These are phyloP conservation scores for Houttuynia cordata DNA, from an alignment of 164 flowering plant genomes.

Conservation along the genomic window DNA sequence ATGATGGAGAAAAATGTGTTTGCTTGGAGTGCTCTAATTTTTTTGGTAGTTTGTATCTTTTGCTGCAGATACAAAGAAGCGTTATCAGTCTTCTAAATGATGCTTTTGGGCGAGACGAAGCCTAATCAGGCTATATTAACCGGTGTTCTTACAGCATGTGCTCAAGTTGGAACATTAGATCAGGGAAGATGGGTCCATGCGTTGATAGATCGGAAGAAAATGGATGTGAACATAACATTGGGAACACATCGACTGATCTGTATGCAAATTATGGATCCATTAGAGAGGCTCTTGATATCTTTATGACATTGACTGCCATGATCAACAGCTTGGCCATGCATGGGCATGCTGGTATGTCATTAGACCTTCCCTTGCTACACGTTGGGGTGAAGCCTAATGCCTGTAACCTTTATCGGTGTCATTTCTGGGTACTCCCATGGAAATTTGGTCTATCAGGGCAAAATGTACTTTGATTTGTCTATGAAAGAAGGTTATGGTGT, in stretches of 20 bases:
- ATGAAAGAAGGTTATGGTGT: constrained; percentile 4
- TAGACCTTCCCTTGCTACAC: too few species aligned
- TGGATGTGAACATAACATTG: neutral
- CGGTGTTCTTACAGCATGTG: constrained; percentile 2
- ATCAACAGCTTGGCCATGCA: constrained; percentile 6
- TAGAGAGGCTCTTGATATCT: constrained; percentile 1
- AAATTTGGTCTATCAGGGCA: constrained; percentile 1
- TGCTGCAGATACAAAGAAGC: constrained; percentile 3
- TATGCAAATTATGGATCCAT: constrained; percentile 5
- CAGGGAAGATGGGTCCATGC: constrained; percentile 3
- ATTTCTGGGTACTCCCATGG: constrained; percentile 5
- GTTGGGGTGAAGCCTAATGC: too few species aligned
- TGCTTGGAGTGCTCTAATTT: constrained; percentile 6
- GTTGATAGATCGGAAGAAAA: neutral
- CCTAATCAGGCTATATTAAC: constrained; percentile 4
- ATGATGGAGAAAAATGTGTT: constrained; percentile 9
- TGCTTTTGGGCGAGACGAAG: neutral
- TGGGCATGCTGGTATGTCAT: too few species aligned
- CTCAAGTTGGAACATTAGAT: constrained; percentile 1
- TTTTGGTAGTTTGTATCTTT: constrained; percentile 1
- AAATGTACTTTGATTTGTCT: neutral
- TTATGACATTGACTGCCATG: neutral
- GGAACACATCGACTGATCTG: constrained; percentile 1
- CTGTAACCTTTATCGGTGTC: constrained; percentile 5
- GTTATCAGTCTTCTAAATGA: neutral